These are phyloP conservation scores for Metschnikowia kunwiensis DNA, from an alignment of 805 yeast genomes.

Conservation along the genomic window DNA sequence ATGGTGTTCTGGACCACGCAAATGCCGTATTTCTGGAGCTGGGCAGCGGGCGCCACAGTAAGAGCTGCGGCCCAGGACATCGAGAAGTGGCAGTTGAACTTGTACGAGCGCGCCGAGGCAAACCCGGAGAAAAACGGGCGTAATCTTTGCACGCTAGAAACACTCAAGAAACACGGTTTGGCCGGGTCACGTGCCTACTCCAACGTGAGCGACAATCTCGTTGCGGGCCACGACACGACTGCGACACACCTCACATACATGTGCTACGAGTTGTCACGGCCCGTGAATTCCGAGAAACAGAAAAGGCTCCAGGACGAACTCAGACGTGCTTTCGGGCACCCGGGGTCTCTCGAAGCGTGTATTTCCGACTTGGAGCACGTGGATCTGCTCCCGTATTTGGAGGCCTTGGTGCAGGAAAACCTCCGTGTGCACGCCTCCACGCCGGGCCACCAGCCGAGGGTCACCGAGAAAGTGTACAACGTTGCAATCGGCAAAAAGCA, in stretches of 20 bases:
- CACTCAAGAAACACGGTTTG: conserved; percentile 31
- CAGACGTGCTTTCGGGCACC: conserved; percentile 29
- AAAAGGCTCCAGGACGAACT: conserved; percentile 46
- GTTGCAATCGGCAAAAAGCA: conserved; percentile 13
- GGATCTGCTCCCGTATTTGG: conserved; percentile 54
- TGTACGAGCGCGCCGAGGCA: conserved; percentile 34
- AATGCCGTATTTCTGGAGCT: conserved; percentile 50
- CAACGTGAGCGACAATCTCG: conserved; percentile 55
- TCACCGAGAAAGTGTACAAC: conserved; percentile 30
- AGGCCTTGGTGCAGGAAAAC: conserved; percentile 61
- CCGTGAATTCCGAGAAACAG: conserved; percentile 46
- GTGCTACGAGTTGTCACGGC: conserved; percentile 56
- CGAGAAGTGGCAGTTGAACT: conserved; percentile 44
- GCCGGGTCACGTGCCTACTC: conserved; percentile 35
- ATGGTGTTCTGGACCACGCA: conserved; percentile 66
- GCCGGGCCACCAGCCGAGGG: conserved; percentile 70
- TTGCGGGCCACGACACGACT: conserved; percentile 75
- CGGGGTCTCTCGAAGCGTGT: conserved; percentile 19
- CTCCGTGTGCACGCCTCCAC: conserved; percentile 64
- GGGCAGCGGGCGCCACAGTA: conserved; percentile 43
- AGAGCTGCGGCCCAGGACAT: conserved; percentile 36
- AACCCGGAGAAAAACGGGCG: conserved; percentile 24
- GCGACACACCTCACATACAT: conserved; percentile 45
- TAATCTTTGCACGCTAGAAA: conserved; percentile 32
- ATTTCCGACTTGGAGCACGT: conserved; percentile 37